These are phyloP conservation scores for Hyaloscypha finlandica DNA, from an alignment of 495 filamentous ascomycete species.

Conservation along the genomic window DNA sequence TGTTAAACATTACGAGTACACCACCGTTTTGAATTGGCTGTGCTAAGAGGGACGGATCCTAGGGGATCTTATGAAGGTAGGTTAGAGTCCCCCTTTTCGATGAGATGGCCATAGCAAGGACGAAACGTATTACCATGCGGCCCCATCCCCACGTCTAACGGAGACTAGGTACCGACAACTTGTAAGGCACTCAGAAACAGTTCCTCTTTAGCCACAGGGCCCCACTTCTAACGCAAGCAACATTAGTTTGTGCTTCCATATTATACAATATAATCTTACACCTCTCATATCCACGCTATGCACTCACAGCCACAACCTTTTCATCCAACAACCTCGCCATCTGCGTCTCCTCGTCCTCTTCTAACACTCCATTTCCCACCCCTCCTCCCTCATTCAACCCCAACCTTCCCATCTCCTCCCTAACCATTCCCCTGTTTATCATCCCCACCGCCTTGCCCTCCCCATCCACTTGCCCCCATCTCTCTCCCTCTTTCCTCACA, in stretches of 20 bases:
- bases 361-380: slow-evolving; percentile 16
- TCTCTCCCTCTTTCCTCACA: slow-evolving; percentile 48
- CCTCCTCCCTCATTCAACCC: slow-evolving; percentile 40
- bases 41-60: too few species aligned
- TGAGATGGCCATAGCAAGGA: too few species aligned
- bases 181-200: too few species aligned
- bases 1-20: too few species aligned
- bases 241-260: neutral
- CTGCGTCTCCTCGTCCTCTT: slow-evolving; percentile 56
- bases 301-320: slow-evolving; percentile 12
- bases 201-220: too few species aligned
- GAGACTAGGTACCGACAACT: too few species aligned
- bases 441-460: slow-evolving; percentile 35
- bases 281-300: neutral
- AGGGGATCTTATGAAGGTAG: too few species aligned
- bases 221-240: too few species aligned
- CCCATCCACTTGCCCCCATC: slow-evolving; percentile 25
- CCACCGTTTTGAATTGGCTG: too few species aligned
- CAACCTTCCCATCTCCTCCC: slow-evolving; percentile 46
- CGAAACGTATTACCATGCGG: too few species aligned
- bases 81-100: too few species aligned
- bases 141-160: too few species aligned
- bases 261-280: neutral
- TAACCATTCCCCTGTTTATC: slow-evolving; percentile 43
- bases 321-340: slow-evolving; percentile 54